Evolutionary conservation across 2,329 filamentous ascomycete species (phyloP).

Genomic region (Septoria linicola): DNA sequence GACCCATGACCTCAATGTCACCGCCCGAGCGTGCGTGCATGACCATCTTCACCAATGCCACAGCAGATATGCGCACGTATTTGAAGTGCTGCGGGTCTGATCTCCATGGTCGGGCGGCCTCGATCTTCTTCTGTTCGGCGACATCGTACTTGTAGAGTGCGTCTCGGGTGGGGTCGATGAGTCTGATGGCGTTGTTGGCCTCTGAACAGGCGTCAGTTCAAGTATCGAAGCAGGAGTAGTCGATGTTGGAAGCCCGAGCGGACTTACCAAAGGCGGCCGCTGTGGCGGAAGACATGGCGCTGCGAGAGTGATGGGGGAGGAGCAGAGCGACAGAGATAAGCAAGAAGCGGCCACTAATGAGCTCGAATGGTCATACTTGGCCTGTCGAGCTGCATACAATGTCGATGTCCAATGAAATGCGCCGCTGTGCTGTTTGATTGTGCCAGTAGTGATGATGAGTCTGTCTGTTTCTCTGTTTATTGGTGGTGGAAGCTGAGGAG

Average conservation of each 20-base stretch:
- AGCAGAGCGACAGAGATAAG: slow-evolving; percentile 4
- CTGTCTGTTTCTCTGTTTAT: no score
- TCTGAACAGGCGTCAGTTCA: slow-evolving; percentile 57
- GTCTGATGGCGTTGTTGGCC: slow-evolving; percentile 76
- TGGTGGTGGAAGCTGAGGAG: no score
- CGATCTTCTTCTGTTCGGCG: slow-evolving; percentile 65
- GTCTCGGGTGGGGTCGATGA: slow-evolving; percentile 84
- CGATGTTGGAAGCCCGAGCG: background rate
- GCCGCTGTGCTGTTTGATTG: no score
- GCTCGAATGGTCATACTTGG: slow-evolving; percentile 25
- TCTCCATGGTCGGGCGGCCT: slow-evolving; percentile 69
- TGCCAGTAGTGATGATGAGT: no score
- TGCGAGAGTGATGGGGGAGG: slow-evolving; percentile 3
- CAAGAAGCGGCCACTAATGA: slow-evolving; percentile 10
- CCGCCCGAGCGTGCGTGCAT: slow-evolving; percentile 98
- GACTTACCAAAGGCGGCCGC: slow-evolving; percentile 13
- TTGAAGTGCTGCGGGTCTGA: slow-evolving; percentile 85
- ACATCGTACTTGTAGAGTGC: slow-evolving; percentile 84
- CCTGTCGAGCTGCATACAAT: slow-evolving; percentile 2
- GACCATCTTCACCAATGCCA: slow-evolving; percentile 96
- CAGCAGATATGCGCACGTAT: slow-evolving; percentile 85
- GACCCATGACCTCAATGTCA: slow-evolving; percentile 89
- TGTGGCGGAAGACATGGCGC: slow-evolving; percentile 39
- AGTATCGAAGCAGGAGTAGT: background rate
- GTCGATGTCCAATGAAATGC: no score